phyloP scores from a whole-genome alignment of 2,329 filamentous ascomycete species.

The Apiospora sp. region DNA sequence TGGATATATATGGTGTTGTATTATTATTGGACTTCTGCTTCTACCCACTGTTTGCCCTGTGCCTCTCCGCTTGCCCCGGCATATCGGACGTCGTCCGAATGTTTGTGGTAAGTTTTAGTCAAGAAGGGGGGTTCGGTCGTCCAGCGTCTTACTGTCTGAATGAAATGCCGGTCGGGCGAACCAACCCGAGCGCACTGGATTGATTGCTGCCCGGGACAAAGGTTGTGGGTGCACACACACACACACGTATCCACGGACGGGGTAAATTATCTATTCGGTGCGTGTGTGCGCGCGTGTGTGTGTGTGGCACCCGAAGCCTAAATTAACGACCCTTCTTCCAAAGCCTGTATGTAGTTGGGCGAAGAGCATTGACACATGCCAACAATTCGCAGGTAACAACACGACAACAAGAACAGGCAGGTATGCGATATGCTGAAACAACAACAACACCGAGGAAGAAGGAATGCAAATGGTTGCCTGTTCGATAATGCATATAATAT shows the following conservation, averaged over 20 bases:
- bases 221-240: neutral
- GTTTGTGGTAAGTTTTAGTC: neutral
- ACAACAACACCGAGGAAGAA: neutral
- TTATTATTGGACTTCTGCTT: neutral
- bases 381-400: neutral
- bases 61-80: neutral
- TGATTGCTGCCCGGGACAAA: neutral
- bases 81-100: neutral
- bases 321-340: conserved; percentile 3
- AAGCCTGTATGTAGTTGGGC: neutral
- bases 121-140: neutral
- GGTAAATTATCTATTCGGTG: neutral
- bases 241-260: neutral
- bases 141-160: too few relatives aligned
- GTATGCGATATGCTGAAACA: neutral
- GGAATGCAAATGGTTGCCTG: too few relatives aligned
- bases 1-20: neutral
- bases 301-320: conserved; percentile 10
- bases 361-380: neutral
- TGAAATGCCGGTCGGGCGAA: neutral
- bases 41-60: neutral
- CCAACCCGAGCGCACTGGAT: neutral
- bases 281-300: neutral
- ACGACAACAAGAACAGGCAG: neutral
- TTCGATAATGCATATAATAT: too few relatives aligned